Evolutionary conservation across 2,329 filamentous ascomycete genomes (phyloP), one percentile per base, ranked within the genome.

Genomic region (Aspergillus sojae): DNA sequence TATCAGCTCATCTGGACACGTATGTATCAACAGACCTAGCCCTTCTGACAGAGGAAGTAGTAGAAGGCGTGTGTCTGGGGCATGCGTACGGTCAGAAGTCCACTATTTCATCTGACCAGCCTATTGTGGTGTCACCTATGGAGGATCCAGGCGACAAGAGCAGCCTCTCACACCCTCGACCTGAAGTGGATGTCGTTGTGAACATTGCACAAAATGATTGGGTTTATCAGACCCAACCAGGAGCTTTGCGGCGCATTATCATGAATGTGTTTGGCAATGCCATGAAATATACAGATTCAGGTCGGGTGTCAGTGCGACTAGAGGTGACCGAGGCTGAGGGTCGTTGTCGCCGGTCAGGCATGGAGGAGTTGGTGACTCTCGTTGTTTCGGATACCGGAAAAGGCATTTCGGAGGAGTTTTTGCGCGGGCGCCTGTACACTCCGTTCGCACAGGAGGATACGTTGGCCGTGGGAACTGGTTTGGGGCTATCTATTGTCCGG

Each of bases 401-500:
- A 52, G 90, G 89, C 1, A 92, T 92, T 39, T 84, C 84, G 0
- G 79, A 85, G 6, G 85, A 89, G 11, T 92, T 87, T 66, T 76
- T 91, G 12, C 80, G 84, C 23, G 83, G 85, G 10, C 82, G 83
- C 16, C 74, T 91, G 0, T 92, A 88, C 70, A 86, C 83, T 0
- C 86, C 79, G 1, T 81, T 81, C 61, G 75, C 78, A 0, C 89
- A 92, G 65, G 89, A 91, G 68, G 83, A 90, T 55, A 75, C 80
- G 0, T 73, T 91, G 1, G 80, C 84, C 0, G 83, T 77, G 4
- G 79, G 79, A 7, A 79, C 79, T 0, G 79, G 79, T 0, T 78
- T 92, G 0, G 89, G 90, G 0, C 75, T 92, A 34, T 88, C 86
- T 46, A 85, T 92, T 10, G 89, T 91, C 2, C 82, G 84, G 23